Evolutionary conservation across 2,329 filamentous ascomycete species (phyloP).

Genomic region (Chrysoporthe deuterocubensis): DNA sequence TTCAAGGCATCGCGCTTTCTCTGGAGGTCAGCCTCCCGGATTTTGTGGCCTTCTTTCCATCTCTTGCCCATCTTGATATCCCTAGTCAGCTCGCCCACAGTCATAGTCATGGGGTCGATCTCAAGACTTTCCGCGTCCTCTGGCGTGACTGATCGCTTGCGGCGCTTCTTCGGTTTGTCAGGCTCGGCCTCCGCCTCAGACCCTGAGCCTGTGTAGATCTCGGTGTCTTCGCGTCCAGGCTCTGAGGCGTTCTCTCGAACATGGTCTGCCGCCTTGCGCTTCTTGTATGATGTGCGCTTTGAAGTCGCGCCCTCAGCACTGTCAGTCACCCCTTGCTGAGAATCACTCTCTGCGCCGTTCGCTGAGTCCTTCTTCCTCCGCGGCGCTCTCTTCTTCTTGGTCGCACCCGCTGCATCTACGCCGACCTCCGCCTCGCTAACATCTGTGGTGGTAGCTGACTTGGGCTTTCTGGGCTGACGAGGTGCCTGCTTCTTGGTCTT

Average conservation of each 20-base stretch:
- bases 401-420: slow-evolving; percentile 18
- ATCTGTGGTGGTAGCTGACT: slow-evolving; percentile 18
- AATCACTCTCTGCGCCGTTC: slow-evolving; percentile 19
- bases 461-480: slow-evolving; percentile 32
- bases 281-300: slow-evolving; percentile 29
- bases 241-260: neutral
- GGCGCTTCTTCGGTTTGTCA: slow-evolving; percentile 35
- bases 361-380: slow-evolving; percentile 30
- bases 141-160: slow-evolving; percentile 58
- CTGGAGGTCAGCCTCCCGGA: slow-evolving; percentile 72
- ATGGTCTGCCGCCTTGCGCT: slow-evolving; percentile 21
- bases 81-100: slow-evolving; percentile 73
- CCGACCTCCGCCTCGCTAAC: slow-evolving; percentile 27
- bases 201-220: neutral
- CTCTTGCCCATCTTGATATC: slow-evolving; percentile 71
- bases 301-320: slow-evolving; percentile 26
- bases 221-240: slow-evolving; percentile 23
- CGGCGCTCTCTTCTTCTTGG: slow-evolving; percentile 32
- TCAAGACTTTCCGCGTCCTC: slow-evolving; percentile 65
- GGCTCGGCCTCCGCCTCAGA: slow-evolving; percentile 23
- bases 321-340: slow-evolving; percentile 29
- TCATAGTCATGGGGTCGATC: slow-evolving; percentile 69
- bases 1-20: slow-evolving; percentile 56
- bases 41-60: slow-evolving; percentile 56
- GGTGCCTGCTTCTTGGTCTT: slow-evolving; percentile 23